Evolutionary conservation across 2,329 filamentous ascomycete genomes (phyloP).

Genomic region (Ascochyta rabiei): DNA sequence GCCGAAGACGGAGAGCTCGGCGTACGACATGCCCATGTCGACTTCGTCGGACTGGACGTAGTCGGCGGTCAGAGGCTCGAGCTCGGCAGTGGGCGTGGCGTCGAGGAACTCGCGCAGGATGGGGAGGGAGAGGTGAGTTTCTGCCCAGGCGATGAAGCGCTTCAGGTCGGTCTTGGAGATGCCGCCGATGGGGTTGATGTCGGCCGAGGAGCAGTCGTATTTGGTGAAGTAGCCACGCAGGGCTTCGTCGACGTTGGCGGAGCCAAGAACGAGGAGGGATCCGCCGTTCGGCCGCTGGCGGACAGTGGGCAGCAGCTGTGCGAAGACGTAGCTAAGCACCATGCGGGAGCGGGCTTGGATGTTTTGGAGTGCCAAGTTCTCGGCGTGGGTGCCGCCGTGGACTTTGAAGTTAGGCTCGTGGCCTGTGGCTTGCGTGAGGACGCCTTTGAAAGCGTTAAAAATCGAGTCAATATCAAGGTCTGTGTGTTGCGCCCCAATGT

Average conservation of each 20-base stretch:
- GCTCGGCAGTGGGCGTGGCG: slow-evolving; percentile 55
- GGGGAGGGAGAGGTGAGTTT: slow-evolving; percentile 62
- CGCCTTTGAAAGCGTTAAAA: slow-evolving; percentile 63
- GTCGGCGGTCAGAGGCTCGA: slow-evolving; percentile 67
- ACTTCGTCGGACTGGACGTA: slow-evolving; percentile 66
- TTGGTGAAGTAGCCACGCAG: slow-evolving; percentile 69
- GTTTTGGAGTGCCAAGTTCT: slow-evolving; percentile 71
- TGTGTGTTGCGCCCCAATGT: slow-evolving; percentile 74
- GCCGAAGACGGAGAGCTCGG: slow-evolving; percentile 60
- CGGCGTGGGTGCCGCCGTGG: slow-evolving; percentile 65
- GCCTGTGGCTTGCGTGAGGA: slow-evolving; percentile 64
- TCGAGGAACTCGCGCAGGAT: slow-evolving; percentile 69
- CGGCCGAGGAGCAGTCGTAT: slow-evolving; percentile 65
- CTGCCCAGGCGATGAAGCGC: slow-evolving; percentile 69
- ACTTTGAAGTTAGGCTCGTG: slow-evolving; percentile 69
- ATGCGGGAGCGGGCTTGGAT: slow-evolving; percentile 69
- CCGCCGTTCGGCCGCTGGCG: slow-evolving; percentile 63
- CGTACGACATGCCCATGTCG: slow-evolving; percentile 58
- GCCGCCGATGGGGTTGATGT: slow-evolving; percentile 63
- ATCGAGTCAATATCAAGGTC: slow-evolving; percentile 72
- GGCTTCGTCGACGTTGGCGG: slow-evolving; percentile 62
- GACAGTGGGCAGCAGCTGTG: slow-evolving; percentile 66
- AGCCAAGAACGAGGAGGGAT: slow-evolving; percentile 68
- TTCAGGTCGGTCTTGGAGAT: slow-evolving; percentile 73
- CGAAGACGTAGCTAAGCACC: slow-evolving; percentile 69